These are phyloP conservation scores for Ophiostoma perfectum DNA, from an alignment of 2,329 filamentous ascomycete species.

Conservation along the genomic window DNA sequence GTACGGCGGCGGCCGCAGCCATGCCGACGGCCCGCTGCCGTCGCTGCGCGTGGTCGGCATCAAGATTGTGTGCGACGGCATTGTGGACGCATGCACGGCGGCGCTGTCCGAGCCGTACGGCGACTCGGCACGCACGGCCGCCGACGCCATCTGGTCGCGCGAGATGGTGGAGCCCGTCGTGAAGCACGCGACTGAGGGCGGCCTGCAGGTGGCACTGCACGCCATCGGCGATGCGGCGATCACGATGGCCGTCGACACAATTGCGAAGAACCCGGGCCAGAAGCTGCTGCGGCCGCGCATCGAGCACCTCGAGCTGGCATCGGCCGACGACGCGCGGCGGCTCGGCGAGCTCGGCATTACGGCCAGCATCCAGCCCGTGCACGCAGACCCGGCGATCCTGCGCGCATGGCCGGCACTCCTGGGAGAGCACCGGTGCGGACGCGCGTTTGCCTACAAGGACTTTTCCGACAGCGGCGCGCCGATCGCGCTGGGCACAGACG, in stretches of 20 bases:
- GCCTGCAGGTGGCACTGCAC: constrained; percentile 58
- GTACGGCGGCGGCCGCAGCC: constrained; percentile 36
- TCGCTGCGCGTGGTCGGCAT: constrained; percentile 54
- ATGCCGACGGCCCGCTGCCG: constrained; percentile 33
- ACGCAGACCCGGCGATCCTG: constrained; percentile 56
- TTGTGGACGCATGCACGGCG: constrained; percentile 61
- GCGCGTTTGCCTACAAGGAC: constrained; percentile 48
- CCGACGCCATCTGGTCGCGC: constrained; percentile 51
- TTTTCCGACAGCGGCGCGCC: constrained; percentile 44
- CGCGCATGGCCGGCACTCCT: constrained; percentile 56
- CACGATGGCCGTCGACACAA: constrained; percentile 51
- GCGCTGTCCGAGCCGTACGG: constrained; percentile 56
- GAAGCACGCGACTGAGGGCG: constrained; percentile 45
- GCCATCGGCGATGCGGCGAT: constrained; percentile 60
- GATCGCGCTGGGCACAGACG: constrained; percentile 54
- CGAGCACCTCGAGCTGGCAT: constrained; percentile 54
- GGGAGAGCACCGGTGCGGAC: constrained; percentile 47
- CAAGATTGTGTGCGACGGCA: constrained; percentile 61
- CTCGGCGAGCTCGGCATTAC: constrained; percentile 40
- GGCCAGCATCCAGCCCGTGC: constrained; percentile 54
- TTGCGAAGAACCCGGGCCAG: constrained; percentile 34
- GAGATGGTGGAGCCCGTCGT: constrained; percentile 51
- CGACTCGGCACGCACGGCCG: constrained; percentile 33
- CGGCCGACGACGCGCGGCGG: constrained; percentile 48
- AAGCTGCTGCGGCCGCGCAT: constrained; percentile 38